Conservation (phyloP, 2,329 filamentous ascomycete species). For the Colletotrichum tamarilloi region DNA sequence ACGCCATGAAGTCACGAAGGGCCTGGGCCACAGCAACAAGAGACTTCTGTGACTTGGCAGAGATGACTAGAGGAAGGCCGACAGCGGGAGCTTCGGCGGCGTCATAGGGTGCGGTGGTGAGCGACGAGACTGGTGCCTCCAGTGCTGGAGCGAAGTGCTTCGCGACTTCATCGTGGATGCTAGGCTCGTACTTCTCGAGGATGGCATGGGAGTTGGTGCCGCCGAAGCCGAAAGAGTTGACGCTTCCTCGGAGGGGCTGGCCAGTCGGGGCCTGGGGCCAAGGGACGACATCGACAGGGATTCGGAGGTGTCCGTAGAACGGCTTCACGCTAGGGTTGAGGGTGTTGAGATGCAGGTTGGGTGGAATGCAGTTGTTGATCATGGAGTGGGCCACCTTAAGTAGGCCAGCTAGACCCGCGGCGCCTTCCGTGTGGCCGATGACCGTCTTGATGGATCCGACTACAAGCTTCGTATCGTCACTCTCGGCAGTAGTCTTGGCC, state of each 20-base stretch:
- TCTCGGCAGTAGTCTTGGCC: conserved; percentile 38
- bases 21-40: conserved; percentile 20
- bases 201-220: conserved; percentile 39
- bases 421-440: conserved; percentile 37
- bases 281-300: conserved; percentile 40
- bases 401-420: conserved; percentile 38
- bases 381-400: conserved; percentile 36
- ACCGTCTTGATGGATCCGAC: conserved; percentile 42
- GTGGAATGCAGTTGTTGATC: conserved; percentile 36
- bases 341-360: conserved; percentile 35
- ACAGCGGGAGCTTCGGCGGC: neutral
- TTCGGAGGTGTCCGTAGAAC: conserved; percentile 38
- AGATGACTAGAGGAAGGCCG: conserved; percentile 22
- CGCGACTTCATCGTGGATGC: conserved; percentile 27
- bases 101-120: neutral
- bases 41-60: conserved; percentile 34
- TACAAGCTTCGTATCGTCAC: conserved; percentile 37
- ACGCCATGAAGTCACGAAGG: conserved; percentile 24
- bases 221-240: conserved; percentile 40
- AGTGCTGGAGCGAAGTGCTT: conserved; percentile 18
- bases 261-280: conserved; percentile 41
- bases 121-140: neutral
- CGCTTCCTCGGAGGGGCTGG: conserved; percentile 38
- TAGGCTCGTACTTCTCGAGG: conserved; percentile 34
- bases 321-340: conserved; percentile 38